Evolutionary conservation across 805 yeast species (phyloP), one percentile per base, ranked within the genome.

Genomic region (Nakazawaea anatomiae): DNA sequence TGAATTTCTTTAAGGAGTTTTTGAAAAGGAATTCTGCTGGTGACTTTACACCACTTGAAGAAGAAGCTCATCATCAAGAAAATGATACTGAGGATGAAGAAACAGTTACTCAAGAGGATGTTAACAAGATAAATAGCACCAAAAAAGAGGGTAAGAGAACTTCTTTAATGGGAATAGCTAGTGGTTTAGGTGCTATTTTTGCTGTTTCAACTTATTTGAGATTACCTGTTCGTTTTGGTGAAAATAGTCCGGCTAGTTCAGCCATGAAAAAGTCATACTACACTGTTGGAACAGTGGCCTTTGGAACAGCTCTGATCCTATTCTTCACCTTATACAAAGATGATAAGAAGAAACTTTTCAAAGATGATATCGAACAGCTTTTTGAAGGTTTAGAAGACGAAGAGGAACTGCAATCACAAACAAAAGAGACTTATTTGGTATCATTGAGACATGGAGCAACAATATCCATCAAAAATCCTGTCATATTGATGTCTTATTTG

Each of bases 151-250:
- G 89, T 2, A 76, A 74, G 54, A 69, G 74, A 49, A 75, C 86
- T 0, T 84, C 89, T 0, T 59, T 82, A 27, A 73, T 85, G 42
- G 91, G 91, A 1, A 62, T 81, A 12, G 68, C 76, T 46, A 73
- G 86, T 14, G 89, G 89, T 0, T 60, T 80, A 14, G 90, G 90
- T 46, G 90, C 89, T 1, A 73, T 85, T 1, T 76, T 82, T 53
- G 74, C 88, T 0, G 88, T 83, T 0, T 60, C 76, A 1, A 63
- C 74, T 40, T 73, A 80, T 41, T 63, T 85, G 25, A 76, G 88
- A 11, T 63, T 85, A 25, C 89, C 89, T 0, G 73, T 77, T 1
- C 68, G 64, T 52, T 68, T 80, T 52, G 77, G 75, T 10, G 59
- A 65, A 18, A 55, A 58, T 9, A 51, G 58, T 11, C 74, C 80